Evolutionary conservation across 1,284 basidiomycete species (phyloP).

Genomic region (Papiliotrema flavescens): DNA sequence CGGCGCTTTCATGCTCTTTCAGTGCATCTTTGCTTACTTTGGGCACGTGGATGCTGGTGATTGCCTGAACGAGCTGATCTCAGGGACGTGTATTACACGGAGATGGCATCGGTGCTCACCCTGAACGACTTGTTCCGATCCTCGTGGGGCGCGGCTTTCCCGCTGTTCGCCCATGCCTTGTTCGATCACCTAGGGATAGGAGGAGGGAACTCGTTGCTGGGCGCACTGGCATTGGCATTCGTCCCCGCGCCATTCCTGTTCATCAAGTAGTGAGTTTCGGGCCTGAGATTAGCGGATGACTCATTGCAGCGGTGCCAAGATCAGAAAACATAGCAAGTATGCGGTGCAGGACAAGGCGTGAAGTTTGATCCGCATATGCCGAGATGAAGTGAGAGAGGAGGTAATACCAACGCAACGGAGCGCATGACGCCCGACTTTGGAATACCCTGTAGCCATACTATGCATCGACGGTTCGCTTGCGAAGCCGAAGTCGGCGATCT

Average conservation of each 20-base stretch:
- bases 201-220: slow-evolving; percentile 24
- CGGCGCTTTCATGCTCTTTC: slow-evolving; percentile 17
- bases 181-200: slow-evolving; percentile 27
- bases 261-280: slow-evolving; percentile 11
- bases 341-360: slow-evolving; percentile 2
- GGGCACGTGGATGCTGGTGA: not conserved
- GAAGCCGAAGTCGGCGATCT: too few species aligned
- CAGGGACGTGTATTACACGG: slow-evolving; percentile 15
- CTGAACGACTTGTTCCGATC: slow-evolving; percentile 13
- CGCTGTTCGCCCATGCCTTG: slow-evolving; percentile 19
- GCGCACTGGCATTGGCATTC: slow-evolving; percentile 19
- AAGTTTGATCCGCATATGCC: not conserved
- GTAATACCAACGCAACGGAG: too few species aligned
- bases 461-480: too few species aligned
- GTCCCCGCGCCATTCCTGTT: slow-evolving; percentile 29
- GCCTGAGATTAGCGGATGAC: not conserved
- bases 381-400: too few species aligned
- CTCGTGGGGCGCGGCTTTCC: slow-evolving; percentile 18
- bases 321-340: slow-evolving; percentile 11
- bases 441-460: too few species aligned
- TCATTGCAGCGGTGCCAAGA: slow-evolving; percentile 8
- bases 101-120: slow-evolving; percentile 15
- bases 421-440: too few species aligned
- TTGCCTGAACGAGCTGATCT: not conserved
- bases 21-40: slow-evolving; percentile 14